Evolutionary conservation across 495 filamentous ascomycete species (phyloP).

Genomic region (Sordaria brevicollis): DNA sequence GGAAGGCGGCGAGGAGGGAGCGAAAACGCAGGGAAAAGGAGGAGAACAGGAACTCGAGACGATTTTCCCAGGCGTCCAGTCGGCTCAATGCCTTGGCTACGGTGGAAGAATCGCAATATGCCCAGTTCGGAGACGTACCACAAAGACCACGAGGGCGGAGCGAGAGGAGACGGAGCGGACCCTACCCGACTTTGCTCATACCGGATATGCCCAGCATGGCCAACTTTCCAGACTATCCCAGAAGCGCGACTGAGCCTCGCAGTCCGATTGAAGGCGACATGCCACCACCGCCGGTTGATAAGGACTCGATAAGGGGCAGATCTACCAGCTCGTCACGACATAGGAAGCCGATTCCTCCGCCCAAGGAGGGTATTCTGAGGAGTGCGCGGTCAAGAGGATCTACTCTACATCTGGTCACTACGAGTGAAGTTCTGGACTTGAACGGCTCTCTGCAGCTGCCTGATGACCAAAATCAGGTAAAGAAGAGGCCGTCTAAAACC

Average conservation of each 20-base stretch:
- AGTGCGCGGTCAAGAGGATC: slow-evolving; percentile 61
- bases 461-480: slow-evolving; percentile 27
- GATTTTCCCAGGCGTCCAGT: slow-evolving; percentile 78
- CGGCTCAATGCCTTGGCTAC: slow-evolving; percentile 70
- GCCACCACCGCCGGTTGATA: slow-evolving; percentile 63
- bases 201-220: slow-evolving; percentile 66
- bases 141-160: slow-evolving; percentile 47
- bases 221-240: slow-evolving; percentile 36
- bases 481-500: slow-evolving; percentile 37
- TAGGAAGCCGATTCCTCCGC: slow-evolving; percentile 66
- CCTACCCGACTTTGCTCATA: slow-evolving; percentile 36
- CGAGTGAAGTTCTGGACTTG: slow-evolving; percentile 31
- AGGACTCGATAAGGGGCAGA: slow-evolving; percentile 51
- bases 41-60: slow-evolving; percentile 68
- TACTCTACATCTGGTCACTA: slow-evolving; percentile 70
- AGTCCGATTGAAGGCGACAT: slow-evolving; percentile 29
- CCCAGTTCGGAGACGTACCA: slow-evolving; percentile 28
- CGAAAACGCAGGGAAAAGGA: slow-evolving; percentile 78
- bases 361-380: slow-evolving; percentile 60
- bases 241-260: slow-evolving; percentile 21
- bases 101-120: slow-evolving; percentile 49
- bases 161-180: slow-evolving; percentile 37
- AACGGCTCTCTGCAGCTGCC: slow-evolving; percentile 16
- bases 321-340: slow-evolving; percentile 59
- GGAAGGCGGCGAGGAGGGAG: slow-evolving; percentile 76